phyloP scores from a whole-genome alignment of 306 rosid species.

The Prunus padus region DNA sequence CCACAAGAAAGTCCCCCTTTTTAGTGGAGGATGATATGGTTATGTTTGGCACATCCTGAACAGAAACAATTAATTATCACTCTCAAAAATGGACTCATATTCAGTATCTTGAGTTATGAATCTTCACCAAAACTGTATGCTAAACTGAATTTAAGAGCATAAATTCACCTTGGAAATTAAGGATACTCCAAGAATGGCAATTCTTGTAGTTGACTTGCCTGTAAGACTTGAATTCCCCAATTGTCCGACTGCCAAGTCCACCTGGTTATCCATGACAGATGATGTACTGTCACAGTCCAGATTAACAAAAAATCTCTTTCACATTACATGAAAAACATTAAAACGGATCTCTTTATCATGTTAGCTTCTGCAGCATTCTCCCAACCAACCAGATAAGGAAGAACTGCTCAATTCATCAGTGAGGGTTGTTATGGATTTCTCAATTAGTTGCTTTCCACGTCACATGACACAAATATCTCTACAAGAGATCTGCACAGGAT shows the following conservation, averaged over 20 bases:
- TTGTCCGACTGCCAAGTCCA: conserved; percentile 46
- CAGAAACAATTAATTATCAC: conserved; percentile 32
- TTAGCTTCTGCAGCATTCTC: neutral
- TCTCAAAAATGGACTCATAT: conserved; percentile 18
- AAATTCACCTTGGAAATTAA: conserved; percentile 55
- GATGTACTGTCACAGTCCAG: conserved; percentile 30
- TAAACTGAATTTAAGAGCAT: conserved; percentile 9
- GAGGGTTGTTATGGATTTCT: neutral
- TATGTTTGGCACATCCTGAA: conserved; percentile 53
- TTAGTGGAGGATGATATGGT: conserved; percentile 51
- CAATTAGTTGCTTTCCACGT: neutral
- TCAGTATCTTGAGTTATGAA: conserved; percentile 1
- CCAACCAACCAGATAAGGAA: neutral
- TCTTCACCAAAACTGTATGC: conserved; percentile 20
- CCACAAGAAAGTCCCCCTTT: conserved; percentile 79
- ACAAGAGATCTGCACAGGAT: conserved; percentile 3
- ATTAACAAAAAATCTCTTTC: conserved; percentile 24
- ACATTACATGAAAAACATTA: conserved; percentile 4
- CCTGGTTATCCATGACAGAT: conserved; percentile 47
- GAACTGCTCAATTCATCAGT: neutral
- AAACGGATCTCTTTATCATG: neutral
- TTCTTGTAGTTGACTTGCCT: conserved; percentile 67
- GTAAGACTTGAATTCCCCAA: conserved; percentile 33
- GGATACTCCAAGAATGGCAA: conserved; percentile 76
- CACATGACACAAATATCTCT: neutral